Evolutionary conservation across 2,329 filamentous ascomycete genomes (phyloP).

Genomic region (Rutstroemia sp.): DNA sequence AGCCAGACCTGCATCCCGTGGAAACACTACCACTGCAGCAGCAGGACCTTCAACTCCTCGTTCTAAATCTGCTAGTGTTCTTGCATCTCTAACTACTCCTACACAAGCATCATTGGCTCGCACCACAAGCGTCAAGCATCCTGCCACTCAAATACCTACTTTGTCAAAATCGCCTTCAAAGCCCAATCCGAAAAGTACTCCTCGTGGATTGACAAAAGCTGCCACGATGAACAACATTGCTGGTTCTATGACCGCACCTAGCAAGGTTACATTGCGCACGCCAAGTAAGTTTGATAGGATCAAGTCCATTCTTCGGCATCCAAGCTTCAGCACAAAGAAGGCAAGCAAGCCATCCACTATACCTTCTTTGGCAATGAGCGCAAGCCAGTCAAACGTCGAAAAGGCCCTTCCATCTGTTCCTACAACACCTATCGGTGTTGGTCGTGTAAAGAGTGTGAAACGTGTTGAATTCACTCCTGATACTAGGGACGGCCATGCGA

Average conservation of each 20-base stretch:
- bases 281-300: conserved; percentile 38
- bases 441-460: conserved; percentile 55
- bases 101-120: conserved; percentile 69
- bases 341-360: conserved; percentile 17
- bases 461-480: conserved; percentile 74
- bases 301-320: conserved; percentile 48
- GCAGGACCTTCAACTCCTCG: conserved; percentile 35
- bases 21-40: conserved; percentile 34
- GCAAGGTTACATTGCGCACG: conserved; percentile 18
- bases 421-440: conserved; percentile 46
- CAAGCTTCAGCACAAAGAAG: conserved; percentile 20
- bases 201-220: conserved; percentile 45
- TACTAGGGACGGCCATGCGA: conserved; percentile 42
- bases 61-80: conserved; percentile 37
- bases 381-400: conserved; percentile 44
- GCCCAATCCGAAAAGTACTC: conserved; percentile 35
- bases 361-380: conserved; percentile 28
- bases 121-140: conserved; percentile 45
- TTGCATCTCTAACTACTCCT: conserved; percentile 62
- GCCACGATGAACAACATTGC: conserved; percentile 42
- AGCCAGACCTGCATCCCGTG: conserved; percentile 49
- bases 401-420: conserved; percentile 46
- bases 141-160: conserved; percentile 38
- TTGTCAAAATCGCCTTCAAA: conserved; percentile 51
- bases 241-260: conserved; percentile 26